A percentile compares a stretch with the other conserved stretches of the same genome.
phyloP scores from a whole-genome alignment of 2,329 filamentous ascomycete species.

The Penicillium sp. region DNA sequence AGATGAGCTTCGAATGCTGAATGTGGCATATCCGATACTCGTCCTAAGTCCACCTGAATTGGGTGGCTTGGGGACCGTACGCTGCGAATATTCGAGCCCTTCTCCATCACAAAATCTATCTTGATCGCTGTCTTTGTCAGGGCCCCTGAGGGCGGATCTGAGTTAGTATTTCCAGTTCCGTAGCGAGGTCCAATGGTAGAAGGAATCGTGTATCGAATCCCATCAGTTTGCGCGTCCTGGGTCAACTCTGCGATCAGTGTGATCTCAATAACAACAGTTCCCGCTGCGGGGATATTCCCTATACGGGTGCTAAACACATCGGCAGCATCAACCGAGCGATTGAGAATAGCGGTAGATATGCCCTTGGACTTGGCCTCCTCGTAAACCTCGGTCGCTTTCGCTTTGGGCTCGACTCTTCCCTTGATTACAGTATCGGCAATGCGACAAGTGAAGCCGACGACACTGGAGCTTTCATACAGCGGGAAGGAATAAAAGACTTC shows the following conservation, averaged over 20 bases:
- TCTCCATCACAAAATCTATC: conserved; percentile 15
- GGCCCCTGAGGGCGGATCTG: neutral
- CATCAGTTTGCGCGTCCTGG: conserved; percentile 12
- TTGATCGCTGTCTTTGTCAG: conserved; percentile 7
- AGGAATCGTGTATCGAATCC: conserved; percentile 16
- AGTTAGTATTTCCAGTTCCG: neutral
- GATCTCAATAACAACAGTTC: conserved; percentile 13
- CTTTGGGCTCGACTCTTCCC: conserved; percentile 2
- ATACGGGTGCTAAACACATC: conserved; percentile 20
- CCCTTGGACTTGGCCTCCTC: conserved; percentile 4
- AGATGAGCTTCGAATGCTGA: conserved; percentile 10
- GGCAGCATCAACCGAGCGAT: neutral
- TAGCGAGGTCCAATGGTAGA: conserved; percentile 18
- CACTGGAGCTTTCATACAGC: conserved; percentile 6
- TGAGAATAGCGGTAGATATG: conserved; percentile 2
- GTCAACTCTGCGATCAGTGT: conserved; percentile 13
- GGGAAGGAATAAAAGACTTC: conserved; percentile 8
- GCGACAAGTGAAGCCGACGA: conserved; percentile 6
- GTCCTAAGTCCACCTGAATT: conserved; percentile 16
- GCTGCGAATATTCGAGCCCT: conserved; percentile 14
- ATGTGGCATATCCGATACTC: conserved; percentile 11
- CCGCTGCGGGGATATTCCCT: conserved; percentile 17
- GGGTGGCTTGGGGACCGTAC: conserved; percentile 19
- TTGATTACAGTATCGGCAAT: neutral
- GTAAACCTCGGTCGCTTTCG: conserved; percentile 5